Percentiles rank a stretch among this genome's conserved stretches.
These are phyloP conservation scores for Pseudonitzschia multiseries DNA, from an alignment of 108 stramenopile species.

Conservation along the genomic window DNA sequence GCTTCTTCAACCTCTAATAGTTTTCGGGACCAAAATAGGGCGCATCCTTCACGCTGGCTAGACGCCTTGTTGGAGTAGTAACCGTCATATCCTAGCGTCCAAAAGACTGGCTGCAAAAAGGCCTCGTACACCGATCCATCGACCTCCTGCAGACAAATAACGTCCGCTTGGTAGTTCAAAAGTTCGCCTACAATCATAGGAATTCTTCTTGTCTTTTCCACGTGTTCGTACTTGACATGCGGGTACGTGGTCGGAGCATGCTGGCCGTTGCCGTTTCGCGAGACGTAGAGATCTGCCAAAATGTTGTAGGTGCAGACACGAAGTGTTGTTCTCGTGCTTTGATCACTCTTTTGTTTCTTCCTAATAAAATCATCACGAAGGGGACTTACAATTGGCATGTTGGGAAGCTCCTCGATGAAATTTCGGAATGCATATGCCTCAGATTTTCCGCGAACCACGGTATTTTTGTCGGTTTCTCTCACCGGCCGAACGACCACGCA, in stretches of 20 bases:
- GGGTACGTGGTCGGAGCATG: conserved; percentile 45
- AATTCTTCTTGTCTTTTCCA: conserved; percentile 51
- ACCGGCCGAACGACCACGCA: conserved; percentile 18
- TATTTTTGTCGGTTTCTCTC: not conserved
- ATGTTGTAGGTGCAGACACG: conserved; percentile 78
- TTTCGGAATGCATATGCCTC: conserved; percentile 45
- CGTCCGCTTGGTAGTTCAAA: conserved; percentile 60
- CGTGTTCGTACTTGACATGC: conserved; percentile 42
- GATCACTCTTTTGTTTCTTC: conserved; percentile 21
- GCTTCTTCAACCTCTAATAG: conserved; percentile 47
- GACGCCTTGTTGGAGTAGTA: conserved; percentile 49
- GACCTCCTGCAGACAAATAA: conserved; percentile 83
- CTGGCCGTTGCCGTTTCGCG: conserved; percentile 33
- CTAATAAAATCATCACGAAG: conserved; percentile 6
- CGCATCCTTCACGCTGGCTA: conserved; percentile 53
- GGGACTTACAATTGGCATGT: conserved; percentile 10
- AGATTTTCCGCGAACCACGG: conserved; percentile 14
- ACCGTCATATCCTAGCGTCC: conserved; percentile 50
- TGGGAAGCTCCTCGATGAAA: conserved; percentile 20
- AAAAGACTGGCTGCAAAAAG: conserved; percentile 33
- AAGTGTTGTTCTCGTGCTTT: conserved; percentile 15
- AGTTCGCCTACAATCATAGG: conserved; percentile 73
- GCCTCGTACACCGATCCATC: conserved; percentile 43
- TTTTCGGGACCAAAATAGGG: conserved; percentile 60
- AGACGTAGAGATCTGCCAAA: conserved; percentile 59